Base-by-base conservation (phyloP, 257 asterid species). In the Nicotiana obtusifolia region DNA sequence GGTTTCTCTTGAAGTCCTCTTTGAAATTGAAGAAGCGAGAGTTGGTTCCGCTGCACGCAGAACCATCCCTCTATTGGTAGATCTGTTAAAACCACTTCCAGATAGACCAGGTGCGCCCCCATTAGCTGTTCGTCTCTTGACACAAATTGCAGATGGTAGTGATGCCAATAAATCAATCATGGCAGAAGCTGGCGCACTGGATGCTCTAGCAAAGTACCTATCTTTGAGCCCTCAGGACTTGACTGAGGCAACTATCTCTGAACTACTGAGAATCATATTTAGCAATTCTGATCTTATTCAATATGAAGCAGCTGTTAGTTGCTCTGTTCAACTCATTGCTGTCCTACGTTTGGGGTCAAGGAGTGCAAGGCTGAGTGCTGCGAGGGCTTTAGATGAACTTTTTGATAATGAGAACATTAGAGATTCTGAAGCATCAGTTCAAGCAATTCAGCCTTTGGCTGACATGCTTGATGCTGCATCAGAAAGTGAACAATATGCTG, bases 261-360 rank as follows among this genome's bases (percentile, higher is more conserved):
- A 92, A 86, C 86, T 95, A 76, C 81, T 95, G 64, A 85, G 94
- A 85, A 89, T 92, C 86, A 83, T 95, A 83, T 95, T 93, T 86
- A 87, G 89, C 84, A 87, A 89, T 83, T 85, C 89, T 3, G 89
- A 90, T 85, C 90, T 95, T 87, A 89, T 91, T 84, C 90, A 75
- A 56, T 86, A 91, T 71, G 89, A 88, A 80, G 91, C 92, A 54
- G 92, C 95, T 81, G 80, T 88, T 62, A 89, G 91, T 83, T 95
- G 97, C 87, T 82, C 91, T 84, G 65, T 76, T 82, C 98, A 92
- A 85, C 92, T 95, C 80, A 84, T 95, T 37, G 97, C 97, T 17
- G 96, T 93, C 88, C 97, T 95, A 80, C 95, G 87, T 78, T 89
- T 93, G 92, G 98, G 98, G 54, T 92, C 98, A n/a, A 91, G 93